Evolutionary conservation across 2,329 filamentous ascomycete genomes (phyloP).

Genomic region (Eurotiales sp.): DNA sequence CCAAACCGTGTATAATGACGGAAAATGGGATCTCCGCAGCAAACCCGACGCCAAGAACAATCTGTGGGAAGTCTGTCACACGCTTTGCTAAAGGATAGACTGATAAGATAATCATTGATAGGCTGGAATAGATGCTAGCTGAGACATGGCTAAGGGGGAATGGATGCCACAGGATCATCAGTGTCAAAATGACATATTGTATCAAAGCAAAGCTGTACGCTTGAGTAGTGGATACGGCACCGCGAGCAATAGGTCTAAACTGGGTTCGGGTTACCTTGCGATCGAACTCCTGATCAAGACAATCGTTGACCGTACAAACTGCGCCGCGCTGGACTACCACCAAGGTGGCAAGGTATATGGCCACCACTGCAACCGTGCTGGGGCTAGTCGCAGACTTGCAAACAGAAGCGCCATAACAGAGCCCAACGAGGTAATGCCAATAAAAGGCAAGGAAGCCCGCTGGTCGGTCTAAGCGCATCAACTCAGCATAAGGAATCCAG

Average conservation of each 20-base stretch:
- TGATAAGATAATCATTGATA: constrained; percentile 62
- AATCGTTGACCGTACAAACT: constrained; percentile 84
- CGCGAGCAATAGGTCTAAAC: constrained; percentile 73
- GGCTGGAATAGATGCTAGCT: too few species aligned
- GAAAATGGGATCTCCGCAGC: constrained; percentile 54
- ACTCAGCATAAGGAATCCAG: constrained; percentile 34
- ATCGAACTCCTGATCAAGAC: constrained; percentile 86
- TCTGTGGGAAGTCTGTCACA: constrained; percentile 82
- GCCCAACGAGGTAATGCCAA: constrained; percentile 81
- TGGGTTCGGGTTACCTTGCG: constrained; percentile 72
- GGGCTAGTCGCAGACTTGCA: constrained; percentile 56
- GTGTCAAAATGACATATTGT: constrained; percentile 41
- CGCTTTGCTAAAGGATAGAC: constrained; percentile 86
- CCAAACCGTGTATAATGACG: background rate
- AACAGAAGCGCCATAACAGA: constrained; percentile 63
- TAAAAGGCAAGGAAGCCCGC: constrained; percentile 80
- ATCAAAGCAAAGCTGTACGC: constrained; percentile 70
- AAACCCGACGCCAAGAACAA: constrained; percentile 74
- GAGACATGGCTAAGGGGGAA: constrained; percentile 36
- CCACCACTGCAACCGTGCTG: constrained; percentile 54
- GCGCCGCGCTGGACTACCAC: constrained; percentile 83
- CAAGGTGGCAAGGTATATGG: constrained; percentile 70
- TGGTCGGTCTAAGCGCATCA: constrained; percentile 76
- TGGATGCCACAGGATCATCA: constrained; percentile 49
- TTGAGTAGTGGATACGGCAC: constrained; percentile 68